Base-by-base conservation (phyloP, 2,329 filamentous ascomycete genomes). In the Chaetomiaceae sp. region DNA sequence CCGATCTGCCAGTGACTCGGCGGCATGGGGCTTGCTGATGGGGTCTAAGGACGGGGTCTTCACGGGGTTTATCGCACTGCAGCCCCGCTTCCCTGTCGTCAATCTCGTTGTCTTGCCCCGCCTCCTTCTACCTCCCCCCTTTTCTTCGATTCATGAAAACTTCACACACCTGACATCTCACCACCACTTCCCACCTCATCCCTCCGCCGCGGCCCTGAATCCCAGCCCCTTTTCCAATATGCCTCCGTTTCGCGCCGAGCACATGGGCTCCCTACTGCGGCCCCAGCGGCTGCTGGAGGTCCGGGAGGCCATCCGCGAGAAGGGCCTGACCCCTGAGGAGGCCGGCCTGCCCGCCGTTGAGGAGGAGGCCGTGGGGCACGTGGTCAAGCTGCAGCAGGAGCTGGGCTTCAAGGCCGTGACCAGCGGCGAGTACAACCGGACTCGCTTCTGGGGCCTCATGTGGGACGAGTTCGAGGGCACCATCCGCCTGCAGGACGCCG, bases 361-460 rank as follows among this genome's bases (percentile, higher is more conserved):
- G 69, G 80, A 84, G 63, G 77, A 80, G 66, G 77, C 85, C 33
- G 81, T 89, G 59, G 78, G 77, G 40, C 76, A 87, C 11, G 81
- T 89, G 22, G 83, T 90, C 51, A 78, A 84, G 66, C 73, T 84
- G 55, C 88, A 91, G 74, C 77, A 79, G 51, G 78, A 85, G 52
- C 75, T 87, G 1, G 83, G 86, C 43, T 80, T 86, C 65, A 80
- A 81, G 57, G 82, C 80, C 23, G 75, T 90, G 53, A 87, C 80
- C 38, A 85, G 84, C 61, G 88, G 88, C 65, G 88, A 91, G 71
- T 91, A 85, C 66, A 71, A 71, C 60, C 75, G 77, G 46, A 78
- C 75, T 14, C 71, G 74, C 40, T 77, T 77, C 66, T 77, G 77
- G 77, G 77, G 77, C 15, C 66, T 73, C 7, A 77, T 76, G 68